Percentiles rank a stretch among this genome's conserved stretches.
phyloP scores from a whole-genome alignment of 805 yeast genomes.

The Cyberlindnera bimundalis region DNA sequence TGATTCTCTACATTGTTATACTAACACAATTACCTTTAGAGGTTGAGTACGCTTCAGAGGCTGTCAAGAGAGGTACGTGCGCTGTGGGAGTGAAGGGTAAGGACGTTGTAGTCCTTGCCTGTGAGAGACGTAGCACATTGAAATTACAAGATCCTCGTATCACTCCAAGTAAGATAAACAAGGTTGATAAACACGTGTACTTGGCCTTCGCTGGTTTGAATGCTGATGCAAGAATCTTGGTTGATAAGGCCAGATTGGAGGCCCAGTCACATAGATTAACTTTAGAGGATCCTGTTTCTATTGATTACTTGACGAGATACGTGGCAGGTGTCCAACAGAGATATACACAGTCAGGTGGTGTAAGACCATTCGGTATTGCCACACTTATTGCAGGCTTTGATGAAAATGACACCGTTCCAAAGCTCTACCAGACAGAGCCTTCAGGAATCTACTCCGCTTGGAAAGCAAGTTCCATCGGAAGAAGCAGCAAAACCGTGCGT shows the following conservation, averaged over 20 bases:
- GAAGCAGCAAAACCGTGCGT: slow-evolving; percentile 90
- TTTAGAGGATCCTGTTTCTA: slow-evolving; percentile 89
- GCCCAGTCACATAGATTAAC: slow-evolving; percentile 93
- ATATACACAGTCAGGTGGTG: slow-evolving; percentile 98
- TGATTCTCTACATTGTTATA: not conserved
- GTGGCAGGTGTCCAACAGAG: slow-evolving; percentile 98
- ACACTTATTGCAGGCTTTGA: slow-evolving; percentile 96
- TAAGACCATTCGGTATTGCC: slow-evolving; percentile 95
- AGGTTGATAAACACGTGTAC: slow-evolving; percentile 84
- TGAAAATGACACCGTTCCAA: slow-evolving; percentile 74
- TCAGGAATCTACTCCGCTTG: slow-evolving; percentile 96
- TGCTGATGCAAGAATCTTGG: slow-evolving; percentile 95
- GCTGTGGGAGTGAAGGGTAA: slow-evolving; percentile 96
- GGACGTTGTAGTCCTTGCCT: slow-evolving; percentile 86
- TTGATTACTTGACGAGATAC: slow-evolving; percentile 88
- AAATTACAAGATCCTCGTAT: slow-evolving; percentile 95
- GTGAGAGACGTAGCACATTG: slow-evolving; percentile 93
- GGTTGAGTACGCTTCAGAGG: slow-evolving; percentile 96
- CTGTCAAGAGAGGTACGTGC: slow-evolving; percentile 97
- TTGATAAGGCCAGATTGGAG: slow-evolving; percentile 93
- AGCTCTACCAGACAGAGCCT: slow-evolving; percentile 92
- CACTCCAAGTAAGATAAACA: slow-evolving; percentile 91
- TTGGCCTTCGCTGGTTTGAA: slow-evolving; percentile 95
- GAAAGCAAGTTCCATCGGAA: slow-evolving; percentile 97
- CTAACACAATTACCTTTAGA: slow-evolving; percentile 37